Conservation (phyloP, 306 rosid species). For the Lathyrus sativus region DNA sequence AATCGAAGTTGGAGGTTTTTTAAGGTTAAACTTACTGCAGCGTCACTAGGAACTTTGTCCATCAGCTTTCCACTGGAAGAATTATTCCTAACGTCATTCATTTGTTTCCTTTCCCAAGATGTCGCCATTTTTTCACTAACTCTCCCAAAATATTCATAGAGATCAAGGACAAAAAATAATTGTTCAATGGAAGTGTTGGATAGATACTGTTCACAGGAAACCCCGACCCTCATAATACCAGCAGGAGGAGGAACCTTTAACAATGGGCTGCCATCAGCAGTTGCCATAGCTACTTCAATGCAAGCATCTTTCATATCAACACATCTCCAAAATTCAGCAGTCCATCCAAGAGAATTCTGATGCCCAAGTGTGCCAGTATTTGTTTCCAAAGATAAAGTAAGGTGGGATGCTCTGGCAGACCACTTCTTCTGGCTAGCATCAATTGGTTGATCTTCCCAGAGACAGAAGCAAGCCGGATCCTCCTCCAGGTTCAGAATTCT, state of each 20-base stretch:
- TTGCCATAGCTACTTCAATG: conserved; percentile 84
- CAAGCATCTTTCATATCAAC: conserved; percentile 70
- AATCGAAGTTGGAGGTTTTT: conserved; percentile 74
- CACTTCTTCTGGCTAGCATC: conserved; percentile 96
- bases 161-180: conserved; percentile 75
- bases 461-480: conserved; percentile 97
- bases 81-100: conserved; percentile 36
- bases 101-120: conserved; percentile 55
- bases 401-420: conserved; percentile 62
- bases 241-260: conserved; percentile 86
- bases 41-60: conserved; percentile 79
- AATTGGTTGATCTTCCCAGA: conserved; percentile 87
- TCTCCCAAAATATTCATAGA: conserved; percentile 75
- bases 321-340: conserved; percentile 80
- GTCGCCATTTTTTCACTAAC: conserved; percentile 75
- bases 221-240: conserved; percentile 87
- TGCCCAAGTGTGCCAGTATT: conserved; percentile 40
- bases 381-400: conserved; percentile 78
- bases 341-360: conserved; percentile 58
- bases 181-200: conserved; percentile 86
- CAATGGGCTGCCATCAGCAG: conserved; percentile 87
- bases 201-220: conserved; percentile 73
- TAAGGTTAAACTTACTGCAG: conserved; percentile 66
- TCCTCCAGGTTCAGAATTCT: conserved; percentile 70
- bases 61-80: conserved; percentile 52